These are phyloP conservation scores for Pyrenophora teres DNA, from an alignment of 2,329 filamentous ascomycete species.

Conservation along the genomic window DNA sequence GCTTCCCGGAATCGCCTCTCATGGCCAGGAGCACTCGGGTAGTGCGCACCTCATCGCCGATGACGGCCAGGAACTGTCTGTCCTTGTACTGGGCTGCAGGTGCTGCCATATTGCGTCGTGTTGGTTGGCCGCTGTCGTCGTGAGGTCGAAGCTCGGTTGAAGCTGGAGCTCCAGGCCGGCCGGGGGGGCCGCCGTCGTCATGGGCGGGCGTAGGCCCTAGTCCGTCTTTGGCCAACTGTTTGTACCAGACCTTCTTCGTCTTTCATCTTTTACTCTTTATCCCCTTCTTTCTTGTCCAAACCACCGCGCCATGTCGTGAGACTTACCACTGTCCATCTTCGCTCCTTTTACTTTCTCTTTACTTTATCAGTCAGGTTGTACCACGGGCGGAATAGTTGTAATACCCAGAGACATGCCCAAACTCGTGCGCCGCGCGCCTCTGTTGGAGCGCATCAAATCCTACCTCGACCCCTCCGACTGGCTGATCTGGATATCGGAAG, in stretches of 20 bases:
- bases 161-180: constrained; percentile 3
- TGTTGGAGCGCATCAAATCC: constrained; percentile 78
- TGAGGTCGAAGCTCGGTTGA: constrained; percentile 28
- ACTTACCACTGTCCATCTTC: neutral
- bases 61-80: constrained; percentile 94
- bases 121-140: constrained; percentile 16
- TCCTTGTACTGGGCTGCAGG: constrained; percentile 69
- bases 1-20: constrained; percentile 2
- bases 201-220: constrained; percentile 26
- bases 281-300: constrained; percentile 10
- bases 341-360: constrained; percentile 1
- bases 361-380: neutral
- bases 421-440: constrained; percentile 79
- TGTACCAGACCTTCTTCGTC: constrained; percentile 14
- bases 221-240: constrained; percentile 31
- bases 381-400: neutral
- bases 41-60: constrained; percentile 82
- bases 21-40: neutral
- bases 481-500: constrained; percentile 87
- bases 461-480: constrained; percentile 88
- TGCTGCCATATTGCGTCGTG: constrained; percentile 59
- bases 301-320: constrained; percentile 33
- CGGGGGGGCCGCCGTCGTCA: constrained; percentile 26
- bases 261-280: constrained; percentile 11
- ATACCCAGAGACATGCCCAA: constrained; percentile 52